Evolutionary conservation across 1,139 yeast genomes (phyloP), one percentile per base, ranked within the genome.

Genomic region (Yamadazyma triangularis): DNA sequence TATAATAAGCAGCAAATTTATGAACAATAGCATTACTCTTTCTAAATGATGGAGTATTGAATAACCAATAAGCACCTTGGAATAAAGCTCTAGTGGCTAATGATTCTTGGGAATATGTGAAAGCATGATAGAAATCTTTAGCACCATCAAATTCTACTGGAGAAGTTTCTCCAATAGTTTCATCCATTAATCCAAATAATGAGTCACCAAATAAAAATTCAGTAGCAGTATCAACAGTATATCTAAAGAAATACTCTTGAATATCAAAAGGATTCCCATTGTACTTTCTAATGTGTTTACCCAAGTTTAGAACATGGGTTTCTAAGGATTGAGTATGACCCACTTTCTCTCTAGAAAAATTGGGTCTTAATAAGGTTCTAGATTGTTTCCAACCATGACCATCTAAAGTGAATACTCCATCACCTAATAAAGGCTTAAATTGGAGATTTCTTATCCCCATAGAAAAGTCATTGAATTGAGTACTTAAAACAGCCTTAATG

Each of bases 301-400:
- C 48, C 32, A 72, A 50, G n/a, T 45, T 47, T 39, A 60, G 61
- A 11, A 68, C 44, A 41, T 71, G 77, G 6, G 50, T 53, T 39
- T 70, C 75, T 41, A 73, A 56, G 5, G 62, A 41, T 32, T 58
- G 56, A 23, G 73, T 60, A 39, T 70, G 77, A 8, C 71, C 63
- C 26, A 73, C 63, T 44, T 71, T 75, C 41, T 71, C 77, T 31
- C 74, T 56, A 12, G 71, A 56, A 47, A 73, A 73, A 47, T 72
- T 77, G 0, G 79, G 79, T 33, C 79, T 58, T 42, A 74, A 60
- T 64, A 73, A 52, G 3, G 74, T 67, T 32, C 80, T 56, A 23
- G 74, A 61, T 42, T 72, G 77, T 42, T 70, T 68, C 80, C 80
- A 74, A 3, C 71, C 74, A 22, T 56, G 64, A 12, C 77, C 77